Base-by-base conservation (phyloP, 495 filamentous ascomycete genomes). In the Aspergillus sclerotioniger region DNA sequence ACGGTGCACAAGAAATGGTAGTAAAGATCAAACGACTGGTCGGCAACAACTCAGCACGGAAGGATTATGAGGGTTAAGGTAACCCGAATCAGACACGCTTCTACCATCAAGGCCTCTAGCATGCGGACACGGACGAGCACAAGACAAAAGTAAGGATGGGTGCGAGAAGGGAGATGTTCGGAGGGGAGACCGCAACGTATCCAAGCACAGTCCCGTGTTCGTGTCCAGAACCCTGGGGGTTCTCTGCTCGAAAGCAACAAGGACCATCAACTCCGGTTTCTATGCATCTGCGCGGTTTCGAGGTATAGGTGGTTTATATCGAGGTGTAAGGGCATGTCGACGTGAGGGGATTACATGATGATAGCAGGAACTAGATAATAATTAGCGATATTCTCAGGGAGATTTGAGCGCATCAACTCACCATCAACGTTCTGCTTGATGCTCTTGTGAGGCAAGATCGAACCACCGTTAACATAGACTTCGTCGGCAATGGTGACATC, bases 401-500 rank as follows among this genome's bases (percentile, higher is more conserved):
- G 39, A 20, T 45, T 12, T 7, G 6, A 4, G n/a, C 33, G 21
- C 51, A 31, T 35, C 13, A 48, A 74, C 82, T 79, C 76, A 90
- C 87, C 78, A 80, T 99, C 94, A 70, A 99, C 90, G 74, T 99
- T 99, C 63, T 84, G 79, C 83, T 99, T 99, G 83, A 99, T 98
- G 71, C 87, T 93, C 88, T 99, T 99, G 78, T 99, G 94, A 19
- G 94, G 94, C 65, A 99, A 78, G 59, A 99, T 87, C 61, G 90
- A 93, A 56, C 95, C 94, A 64, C 94, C 94, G 76, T 99, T 99
- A 70, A 98, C 95, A 73, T 99, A 98, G 41, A 99, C 88, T 76
- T 99, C 94, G 70, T 99, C 94, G 51, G 90, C 92, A 71, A 99
- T 96, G 54, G 91, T 96, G n/a, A 99, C 94, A 72, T 99, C 94